Base-by-base conservation (phyloP, 2,329 filamentous ascomycete genomes). In the Cladophialophora exuberans region DNA sequence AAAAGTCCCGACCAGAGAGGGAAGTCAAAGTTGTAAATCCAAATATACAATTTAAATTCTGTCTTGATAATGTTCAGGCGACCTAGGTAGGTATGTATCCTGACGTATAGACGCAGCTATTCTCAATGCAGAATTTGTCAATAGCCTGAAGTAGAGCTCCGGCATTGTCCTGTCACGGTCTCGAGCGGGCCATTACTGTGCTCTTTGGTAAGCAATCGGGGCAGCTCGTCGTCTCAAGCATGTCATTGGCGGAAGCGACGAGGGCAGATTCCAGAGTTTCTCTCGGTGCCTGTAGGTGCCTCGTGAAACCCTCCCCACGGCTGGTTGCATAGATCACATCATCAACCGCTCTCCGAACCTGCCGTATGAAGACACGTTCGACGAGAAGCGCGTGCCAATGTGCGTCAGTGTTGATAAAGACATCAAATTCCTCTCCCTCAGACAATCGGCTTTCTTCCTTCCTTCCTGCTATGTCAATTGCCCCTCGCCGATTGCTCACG, bases 381-480 rank as follows among this genome's bases (percentile, higher is more conserved):
- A 20, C n/a, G 42, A 31, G 28, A 31, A 13, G 28, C 6, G 28
- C 28, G 28, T 13, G 6, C 26, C 20, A 18, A 15, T 11, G 23
- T 13, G 20, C 7, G n/a, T n/a, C n/a, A 31, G 9, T 26, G 31
- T 41, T 39, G 43, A 52, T 43, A 54, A 57, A 49, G 25, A 11
- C 42, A n/a, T n/a, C n/a, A n/a, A n/a, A 18, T 33, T 13, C 35
- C 13, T n/a, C 38, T 39, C 22, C 1, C 36, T 36, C 33, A 13
- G n/a, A 36, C 51, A 26, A 35, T 47, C 25, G 15, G 52, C n/a
- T 31, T 50, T 39, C 11, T 44, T 35, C 36, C 38, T 42, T 28
- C 33, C 44, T 36, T 43, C 22, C 48, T 60, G 61, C 56, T 49
- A 63, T 63, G 61, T 63, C 61, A 47, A 33, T 60, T 59, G 33